Percentiles rank a stretch among this genome's conserved stretches.
phyloP scores from a whole-genome alignment of 1,139 yeast species.

The Pichia cactophila region DNA sequence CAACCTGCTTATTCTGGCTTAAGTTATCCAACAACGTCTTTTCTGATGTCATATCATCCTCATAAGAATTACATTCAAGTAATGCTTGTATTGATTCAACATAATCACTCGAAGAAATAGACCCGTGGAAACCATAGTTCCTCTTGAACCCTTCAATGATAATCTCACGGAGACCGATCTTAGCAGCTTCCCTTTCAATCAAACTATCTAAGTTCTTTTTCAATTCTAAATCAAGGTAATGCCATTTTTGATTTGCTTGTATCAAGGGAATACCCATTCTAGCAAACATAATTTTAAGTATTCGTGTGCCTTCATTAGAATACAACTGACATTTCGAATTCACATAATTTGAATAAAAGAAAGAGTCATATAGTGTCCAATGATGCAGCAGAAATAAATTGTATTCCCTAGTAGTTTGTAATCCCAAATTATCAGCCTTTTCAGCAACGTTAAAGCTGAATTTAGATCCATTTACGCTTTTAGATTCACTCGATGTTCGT shows the following conservation, averaged over 20 bases:
- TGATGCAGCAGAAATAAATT: constrained; percentile 81
- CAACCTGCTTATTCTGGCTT: neutral
- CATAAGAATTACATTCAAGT: constrained; percentile 50
- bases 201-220: constrained; percentile 67
- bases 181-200: constrained; percentile 61
- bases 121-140: constrained; percentile 80
- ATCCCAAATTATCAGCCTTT: constrained; percentile 57
- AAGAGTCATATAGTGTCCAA: constrained; percentile 89
- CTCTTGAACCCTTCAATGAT: constrained; percentile 81
- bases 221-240: constrained; percentile 75
- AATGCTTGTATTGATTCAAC: constrained; percentile 84
- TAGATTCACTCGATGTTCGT: neutral
- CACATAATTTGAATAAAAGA: constrained; percentile 81
- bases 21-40: neutral
- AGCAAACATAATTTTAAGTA: constrained; percentile 85
- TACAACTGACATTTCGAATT: constrained; percentile 81
- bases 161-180: constrained; percentile 77
- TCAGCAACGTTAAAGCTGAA: constrained; percentile 30
- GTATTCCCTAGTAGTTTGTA: constrained; percentile 75
- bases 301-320: constrained; percentile 87
- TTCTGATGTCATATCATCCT: constrained; percentile 1
- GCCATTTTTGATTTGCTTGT: constrained; percentile 88
- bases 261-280: constrained; percentile 91
- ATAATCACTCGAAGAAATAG: constrained; percentile 86
- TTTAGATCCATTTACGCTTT: neutral